Conservation (phyloP, 75 land plant genomes). For the Azolla pinnata region DNA sequence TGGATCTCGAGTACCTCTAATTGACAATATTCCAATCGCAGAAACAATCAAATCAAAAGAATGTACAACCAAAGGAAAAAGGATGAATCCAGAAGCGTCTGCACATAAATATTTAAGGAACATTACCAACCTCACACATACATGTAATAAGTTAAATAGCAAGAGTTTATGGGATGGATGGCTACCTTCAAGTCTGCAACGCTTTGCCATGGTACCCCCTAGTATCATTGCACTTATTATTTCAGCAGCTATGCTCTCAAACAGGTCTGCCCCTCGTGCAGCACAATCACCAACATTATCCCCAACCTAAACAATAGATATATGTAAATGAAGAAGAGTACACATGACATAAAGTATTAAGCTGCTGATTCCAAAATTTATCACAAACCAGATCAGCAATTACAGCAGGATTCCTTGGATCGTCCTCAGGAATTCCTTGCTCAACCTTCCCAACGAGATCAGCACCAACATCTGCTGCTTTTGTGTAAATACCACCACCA, state of each 20-base stretch:
- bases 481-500: constrained; percentile 98
- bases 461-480: constrained; percentile 99
- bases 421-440: constrained; percentile 99
- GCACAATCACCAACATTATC: constrained; percentile 99
- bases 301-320: constrained; percentile 82
- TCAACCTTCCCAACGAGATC: constrained; percentile 99
- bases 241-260: constrained; percentile 99
- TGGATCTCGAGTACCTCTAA: constrained; percentile 62
- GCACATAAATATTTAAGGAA: constrained; percentile 18
- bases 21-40: constrained; percentile 82
- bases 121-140: no score
- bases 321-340: neutral
- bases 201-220: constrained; percentile 93
- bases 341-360: neutral
- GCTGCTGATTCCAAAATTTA: neutral
- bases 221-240: constrained; percentile 99
- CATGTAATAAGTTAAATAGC: no score
- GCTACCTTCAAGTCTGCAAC: constrained; percentile 91
- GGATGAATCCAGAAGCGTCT: constrained; percentile 98
- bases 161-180: no score
- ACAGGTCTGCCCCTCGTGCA: constrained; percentile 97
- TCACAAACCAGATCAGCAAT: constrained; percentile 89
- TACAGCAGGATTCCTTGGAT: constrained; percentile 98
- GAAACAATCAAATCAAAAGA: constrained; percentile 96
- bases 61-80: constrained; percentile 92